Conservation (phyloP, 129 eudicot genomes). For the Erigeron canadensis region DNA sequence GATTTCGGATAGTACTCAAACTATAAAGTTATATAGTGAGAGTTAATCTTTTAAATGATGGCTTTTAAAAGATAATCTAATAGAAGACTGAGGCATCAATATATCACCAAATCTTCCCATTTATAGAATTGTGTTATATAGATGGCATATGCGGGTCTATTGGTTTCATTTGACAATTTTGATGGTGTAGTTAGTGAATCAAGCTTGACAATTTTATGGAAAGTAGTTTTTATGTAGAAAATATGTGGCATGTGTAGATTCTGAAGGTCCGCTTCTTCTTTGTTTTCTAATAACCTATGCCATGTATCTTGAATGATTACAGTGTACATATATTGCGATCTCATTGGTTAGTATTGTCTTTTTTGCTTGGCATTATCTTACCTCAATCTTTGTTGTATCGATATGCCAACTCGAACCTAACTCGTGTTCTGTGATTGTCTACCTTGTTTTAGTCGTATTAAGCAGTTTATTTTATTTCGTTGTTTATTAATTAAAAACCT, state of each 20-base stretch:
- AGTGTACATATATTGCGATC: neutral
- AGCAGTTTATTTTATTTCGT: neutral
- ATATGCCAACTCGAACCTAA: neutral
- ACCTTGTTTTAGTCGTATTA: constrained; percentile 6
- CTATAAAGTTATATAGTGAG: neutral
- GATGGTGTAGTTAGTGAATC: neutral
- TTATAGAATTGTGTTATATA: neutral
- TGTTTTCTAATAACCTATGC: neutral
- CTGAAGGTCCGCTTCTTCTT: neutral
- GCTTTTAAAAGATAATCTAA: neutral
- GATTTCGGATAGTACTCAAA: neutral
- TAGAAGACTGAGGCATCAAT: neutral
- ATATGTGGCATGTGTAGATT: neutral
- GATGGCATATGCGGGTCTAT: neutral
- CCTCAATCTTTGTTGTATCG: neutral
- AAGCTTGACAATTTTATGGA: constrained; percentile 1
- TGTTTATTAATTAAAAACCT: neutral
- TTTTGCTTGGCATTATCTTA: neutral
- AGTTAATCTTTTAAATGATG: constrained; percentile 13
- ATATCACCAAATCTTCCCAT: neutral
- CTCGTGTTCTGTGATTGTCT: neutral
- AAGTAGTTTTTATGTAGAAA: neutral
- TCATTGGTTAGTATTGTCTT: neutral
- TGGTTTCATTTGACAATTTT: constrained; percentile 1
- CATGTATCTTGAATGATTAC: neutral